These are phyloP conservation scores for Grigorovia transvaalensis DNA, from an alignment of 805 yeast genomes.

Conservation along the genomic window DNA sequence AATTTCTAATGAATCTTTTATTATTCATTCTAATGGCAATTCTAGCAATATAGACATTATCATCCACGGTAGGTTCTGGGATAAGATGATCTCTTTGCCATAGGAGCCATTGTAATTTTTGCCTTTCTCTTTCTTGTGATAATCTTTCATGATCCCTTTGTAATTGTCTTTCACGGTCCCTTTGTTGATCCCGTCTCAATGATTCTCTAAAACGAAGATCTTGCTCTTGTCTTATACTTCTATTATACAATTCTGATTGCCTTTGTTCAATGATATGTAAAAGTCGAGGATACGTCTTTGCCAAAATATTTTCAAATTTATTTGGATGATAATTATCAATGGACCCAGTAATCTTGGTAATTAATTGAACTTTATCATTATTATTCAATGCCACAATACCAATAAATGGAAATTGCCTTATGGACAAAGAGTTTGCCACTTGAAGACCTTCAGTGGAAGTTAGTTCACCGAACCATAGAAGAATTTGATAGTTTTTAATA, in stretches of 20 bases:
- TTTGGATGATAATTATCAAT: constrained; percentile 10
- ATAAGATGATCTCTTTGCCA: constrained; percentile 35
- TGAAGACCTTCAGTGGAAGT: constrained; percentile 76
- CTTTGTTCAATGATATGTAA: constrained; percentile 51
- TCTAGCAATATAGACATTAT: constrained; percentile 36
- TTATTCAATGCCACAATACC: constrained; percentile 67
- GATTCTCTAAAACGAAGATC: constrained; percentile 69
- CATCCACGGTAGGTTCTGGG: constrained; percentile 22
- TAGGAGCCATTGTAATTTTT: constrained; percentile 34
- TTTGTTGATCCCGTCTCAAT: constrained; percentile 52
- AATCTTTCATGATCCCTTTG: constrained; percentile 29
- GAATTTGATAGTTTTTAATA: constrained; percentile 39
- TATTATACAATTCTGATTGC: constrained; percentile 47
- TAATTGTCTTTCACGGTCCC: constrained; percentile 25
- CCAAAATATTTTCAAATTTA: constrained; percentile 13
- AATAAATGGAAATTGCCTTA: constrained; percentile 69
- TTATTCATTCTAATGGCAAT: constrained; percentile 67
- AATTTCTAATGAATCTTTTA: constrained; percentile 41
- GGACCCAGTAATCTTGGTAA: constrained; percentile 19
- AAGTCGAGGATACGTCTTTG: constrained; percentile 30
- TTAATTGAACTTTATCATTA: constrained; percentile 25
- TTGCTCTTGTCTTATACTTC: constrained; percentile 56
- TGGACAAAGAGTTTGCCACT: constrained; percentile 62
- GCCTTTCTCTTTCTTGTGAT: constrained; percentile 13
- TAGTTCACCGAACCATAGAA: constrained; percentile 84